A percentile compares a stretch with the other conserved stretches of the same genome.
Conservation (phyloP, 305 asterid species). For the Fraxinus velutina region DNA sequence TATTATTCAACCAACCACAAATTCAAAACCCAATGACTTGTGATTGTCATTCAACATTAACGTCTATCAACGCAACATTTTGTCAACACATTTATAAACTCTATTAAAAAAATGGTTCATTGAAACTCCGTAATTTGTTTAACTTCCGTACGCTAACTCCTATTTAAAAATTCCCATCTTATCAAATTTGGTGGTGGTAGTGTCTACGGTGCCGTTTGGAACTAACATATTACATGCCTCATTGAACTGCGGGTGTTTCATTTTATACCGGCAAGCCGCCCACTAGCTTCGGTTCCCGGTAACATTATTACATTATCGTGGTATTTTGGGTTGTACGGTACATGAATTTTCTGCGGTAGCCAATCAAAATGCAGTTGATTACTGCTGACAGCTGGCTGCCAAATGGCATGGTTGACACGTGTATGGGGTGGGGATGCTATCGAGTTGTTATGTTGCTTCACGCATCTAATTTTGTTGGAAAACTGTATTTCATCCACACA, state of each 20-base stretch:
- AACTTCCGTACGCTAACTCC: background rate
- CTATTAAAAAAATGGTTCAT: too few relatives aligned
- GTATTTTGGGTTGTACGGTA: slow-evolving; percentile 23
- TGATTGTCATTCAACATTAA: background rate
- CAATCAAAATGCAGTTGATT: slow-evolving; percentile 10
- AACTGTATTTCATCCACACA: background rate
- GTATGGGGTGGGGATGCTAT: background rate
- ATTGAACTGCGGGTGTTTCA: slow-evolving; percentile 44
- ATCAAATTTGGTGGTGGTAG: background rate
- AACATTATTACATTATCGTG: slow-evolving; percentile 20
- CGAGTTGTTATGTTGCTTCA: background rate
- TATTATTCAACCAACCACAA: background rate
- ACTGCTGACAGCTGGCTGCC: slow-evolving; percentile 29
- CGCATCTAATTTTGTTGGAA: background rate
- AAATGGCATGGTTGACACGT: slow-evolving; percentile 20
- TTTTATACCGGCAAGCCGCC: slow-evolving; percentile 24
- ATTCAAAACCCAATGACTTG: background rate
- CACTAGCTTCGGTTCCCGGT: slow-evolving; percentile 40
- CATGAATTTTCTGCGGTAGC: background rate
- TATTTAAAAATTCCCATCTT: background rate
- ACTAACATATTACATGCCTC: slow-evolving; percentile 28
- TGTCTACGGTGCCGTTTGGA: slow-evolving; percentile 18
- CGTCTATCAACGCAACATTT: background rate
- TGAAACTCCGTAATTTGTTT: background rate
- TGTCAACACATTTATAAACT: background rate